Evolutionary conservation across 441 rosid genomes (phyloP).

Genomic region (Gossypium armourianum): DNA sequence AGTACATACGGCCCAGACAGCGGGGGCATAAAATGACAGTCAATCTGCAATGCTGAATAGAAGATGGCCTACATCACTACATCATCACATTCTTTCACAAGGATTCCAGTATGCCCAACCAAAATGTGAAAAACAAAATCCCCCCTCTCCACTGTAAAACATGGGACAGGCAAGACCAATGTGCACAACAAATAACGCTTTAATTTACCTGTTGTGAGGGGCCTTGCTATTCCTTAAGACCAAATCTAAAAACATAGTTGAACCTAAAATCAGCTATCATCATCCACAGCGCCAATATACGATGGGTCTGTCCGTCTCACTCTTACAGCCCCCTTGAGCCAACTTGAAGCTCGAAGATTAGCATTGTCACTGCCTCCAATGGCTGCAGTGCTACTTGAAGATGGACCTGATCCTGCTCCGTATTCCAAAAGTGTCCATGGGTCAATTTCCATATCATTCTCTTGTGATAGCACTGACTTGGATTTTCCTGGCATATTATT

Average conservation of each 20-base stretch:
- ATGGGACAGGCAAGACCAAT: constrained; percentile 18
- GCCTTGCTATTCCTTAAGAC: constrained; percentile 15
- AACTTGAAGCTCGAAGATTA: constrained; percentile 73
- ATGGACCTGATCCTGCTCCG: constrained; percentile 63
- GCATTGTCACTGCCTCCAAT: constrained; percentile 50
- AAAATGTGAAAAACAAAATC: constrained; percentile 14
- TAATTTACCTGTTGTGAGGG: constrained; percentile 22
- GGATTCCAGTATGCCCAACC: constrained; percentile 5
- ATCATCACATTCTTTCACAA: constrained; percentile 17
- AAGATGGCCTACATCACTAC: constrained; percentile 14
- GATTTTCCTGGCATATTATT: constrained; percentile 35
- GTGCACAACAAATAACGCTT: constrained; percentile 12
- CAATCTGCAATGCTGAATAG: constrained; percentile 17
- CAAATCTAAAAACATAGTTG: constrained; percentile 26
- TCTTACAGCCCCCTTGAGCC: constrained; percentile 87
- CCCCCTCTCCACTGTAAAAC: constrained; percentile 23
- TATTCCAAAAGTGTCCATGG: constrained; percentile 95
- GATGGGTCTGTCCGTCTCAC: constrained; percentile 78
- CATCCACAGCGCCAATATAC: constrained; percentile 77
- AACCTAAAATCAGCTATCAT: constrained; percentile 62
- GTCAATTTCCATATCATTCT: constrained; percentile 57
- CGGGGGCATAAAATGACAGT: constrained; percentile 30
- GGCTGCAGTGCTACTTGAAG: constrained; percentile 40
- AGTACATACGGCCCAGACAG: constrained; percentile 23
- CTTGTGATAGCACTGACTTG: constrained; percentile 47